Conservation (phyloP, 1,284 basidiomycete genomes). For the Moniliella sp. region DNA sequence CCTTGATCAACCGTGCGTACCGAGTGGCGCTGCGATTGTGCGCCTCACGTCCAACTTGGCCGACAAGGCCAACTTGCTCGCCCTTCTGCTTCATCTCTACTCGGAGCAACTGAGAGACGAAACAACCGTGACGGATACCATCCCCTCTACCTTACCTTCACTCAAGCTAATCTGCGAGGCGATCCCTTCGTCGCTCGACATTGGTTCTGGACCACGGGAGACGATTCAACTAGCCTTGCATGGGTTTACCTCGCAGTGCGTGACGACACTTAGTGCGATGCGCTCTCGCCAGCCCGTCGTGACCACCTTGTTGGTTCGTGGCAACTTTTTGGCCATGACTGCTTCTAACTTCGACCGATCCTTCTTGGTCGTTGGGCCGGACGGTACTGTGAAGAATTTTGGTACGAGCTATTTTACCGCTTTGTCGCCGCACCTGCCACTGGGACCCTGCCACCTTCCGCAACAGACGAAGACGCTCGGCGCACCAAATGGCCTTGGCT, state of each 20-base stretch:
- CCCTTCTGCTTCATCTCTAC: slow-evolving; percentile 10
- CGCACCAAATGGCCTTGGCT: no score
- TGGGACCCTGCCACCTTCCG: no score
- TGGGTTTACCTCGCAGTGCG: slow-evolving; percentile 60
- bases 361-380: not conserved
- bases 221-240: slow-evolving; percentile 46
- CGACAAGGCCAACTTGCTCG: slow-evolving; percentile 61
- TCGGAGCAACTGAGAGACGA: slow-evolving; percentile 10
- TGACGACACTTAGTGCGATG: slow-evolving; percentile 74
- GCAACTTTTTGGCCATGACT: not conserved
- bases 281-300: slow-evolving; percentile 40
- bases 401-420: no score
- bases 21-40: slow-evolving; percentile 45
- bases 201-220: slow-evolving; percentile 8
- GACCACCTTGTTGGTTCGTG: not conserved
- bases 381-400: not conserved
- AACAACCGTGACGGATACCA: slow-evolving; percentile 13
- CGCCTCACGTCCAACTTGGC: slow-evolving; percentile 46
- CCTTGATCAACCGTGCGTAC: slow-evolving; percentile 53
- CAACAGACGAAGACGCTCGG: not conserved
- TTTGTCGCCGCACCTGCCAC: no score
- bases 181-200: slow-evolving; percentile 16
- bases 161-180: slow-evolving; percentile 19
- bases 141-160: slow-evolving; percentile 13
- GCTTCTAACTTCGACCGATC: not conserved